These are phyloP conservation scores for Clohesyomyces aquaticus DNA, from an alignment of 495 filamentous ascomycete species.

Conservation along the genomic window DNA sequence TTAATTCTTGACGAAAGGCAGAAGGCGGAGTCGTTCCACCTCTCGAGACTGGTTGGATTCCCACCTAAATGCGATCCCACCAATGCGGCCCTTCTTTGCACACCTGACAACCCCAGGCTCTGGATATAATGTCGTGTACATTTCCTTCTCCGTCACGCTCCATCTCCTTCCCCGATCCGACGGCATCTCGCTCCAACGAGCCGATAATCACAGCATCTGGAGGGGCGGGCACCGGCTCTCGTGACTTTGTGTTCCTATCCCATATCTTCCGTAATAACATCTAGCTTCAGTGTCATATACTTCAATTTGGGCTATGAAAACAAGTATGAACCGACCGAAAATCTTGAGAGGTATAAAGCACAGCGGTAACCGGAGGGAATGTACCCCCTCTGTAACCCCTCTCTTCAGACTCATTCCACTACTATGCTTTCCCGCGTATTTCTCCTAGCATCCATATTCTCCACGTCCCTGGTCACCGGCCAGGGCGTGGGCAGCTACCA, in stretches of 20 bases:
- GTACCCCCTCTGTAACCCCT: neutral
- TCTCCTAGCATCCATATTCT: neutral
- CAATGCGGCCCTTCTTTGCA: neutral
- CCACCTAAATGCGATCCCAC: neutral
- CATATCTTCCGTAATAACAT: neutral
- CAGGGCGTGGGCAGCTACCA: slow-evolving; percentile 28
- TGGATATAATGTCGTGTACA: neutral
- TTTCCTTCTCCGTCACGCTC: neutral
- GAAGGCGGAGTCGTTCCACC: neutral
- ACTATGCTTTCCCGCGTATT: slow-evolving; percentile 1
- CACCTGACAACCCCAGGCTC: neutral
- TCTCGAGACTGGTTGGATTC: neutral
- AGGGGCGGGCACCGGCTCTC: neutral
- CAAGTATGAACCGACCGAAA: neutral
- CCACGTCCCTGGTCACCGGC: slow-evolving; percentile 10
- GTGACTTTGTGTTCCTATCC: neutral
- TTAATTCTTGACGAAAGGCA: neutral
- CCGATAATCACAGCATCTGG: slow-evolving; percentile 4
- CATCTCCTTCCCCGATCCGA: neutral
- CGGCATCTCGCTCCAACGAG: slow-evolving; percentile 16
- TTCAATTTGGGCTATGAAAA: neutral
- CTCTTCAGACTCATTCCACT: neutral
- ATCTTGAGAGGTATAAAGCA: slow-evolving; percentile 10
- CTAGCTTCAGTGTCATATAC: neutral
- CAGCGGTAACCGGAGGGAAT: neutral